Evolutionary conservation across 495 filamentous ascomycete species (phyloP).

Genomic region (Pyronema domesticum): DNA sequence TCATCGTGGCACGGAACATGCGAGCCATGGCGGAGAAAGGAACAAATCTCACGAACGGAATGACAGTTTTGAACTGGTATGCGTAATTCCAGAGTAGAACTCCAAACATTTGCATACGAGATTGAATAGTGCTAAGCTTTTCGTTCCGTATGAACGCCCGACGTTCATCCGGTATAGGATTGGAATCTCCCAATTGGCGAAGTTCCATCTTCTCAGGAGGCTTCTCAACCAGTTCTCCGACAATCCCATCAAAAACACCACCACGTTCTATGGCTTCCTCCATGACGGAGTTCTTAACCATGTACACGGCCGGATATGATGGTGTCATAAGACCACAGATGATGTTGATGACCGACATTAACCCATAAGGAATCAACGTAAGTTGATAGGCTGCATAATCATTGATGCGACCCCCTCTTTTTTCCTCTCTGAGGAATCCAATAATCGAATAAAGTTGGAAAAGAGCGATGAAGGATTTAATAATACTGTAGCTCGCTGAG

Average conservation of each 20-base stretch:
- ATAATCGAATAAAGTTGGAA: not conserved
- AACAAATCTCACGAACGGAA: no score
- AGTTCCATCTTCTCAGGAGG: not conserved
- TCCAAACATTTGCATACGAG: no score
- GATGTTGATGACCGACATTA: conserved; percentile 7
- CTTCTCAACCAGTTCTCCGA: conserved; percentile 2
- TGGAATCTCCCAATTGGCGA: no score
- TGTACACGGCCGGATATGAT: conserved; percentile 1
- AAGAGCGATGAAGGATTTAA: not conserved
- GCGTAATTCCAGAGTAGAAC: no score
- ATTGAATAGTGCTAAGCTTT: no score
- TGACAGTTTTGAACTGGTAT: no score
- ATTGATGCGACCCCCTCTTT: no score
- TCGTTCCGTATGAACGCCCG: no score
- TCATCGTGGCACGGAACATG: no score
- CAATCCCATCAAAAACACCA: conserved; percentile 1
- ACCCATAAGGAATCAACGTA: conserved; percentile 5
- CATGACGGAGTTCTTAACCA: not conserved
- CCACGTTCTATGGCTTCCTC: not conserved
- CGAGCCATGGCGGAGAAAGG: no score
- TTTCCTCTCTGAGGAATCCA: not conserved
- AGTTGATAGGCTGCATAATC: conserved; percentile 8
- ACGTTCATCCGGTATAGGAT: no score
- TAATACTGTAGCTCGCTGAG: not conserved
- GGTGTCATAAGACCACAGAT: not conserved